phyloP scores from a whole-genome alignment of 2,329 filamentous ascomycete species.

The Cercospora sp. region DNA sequence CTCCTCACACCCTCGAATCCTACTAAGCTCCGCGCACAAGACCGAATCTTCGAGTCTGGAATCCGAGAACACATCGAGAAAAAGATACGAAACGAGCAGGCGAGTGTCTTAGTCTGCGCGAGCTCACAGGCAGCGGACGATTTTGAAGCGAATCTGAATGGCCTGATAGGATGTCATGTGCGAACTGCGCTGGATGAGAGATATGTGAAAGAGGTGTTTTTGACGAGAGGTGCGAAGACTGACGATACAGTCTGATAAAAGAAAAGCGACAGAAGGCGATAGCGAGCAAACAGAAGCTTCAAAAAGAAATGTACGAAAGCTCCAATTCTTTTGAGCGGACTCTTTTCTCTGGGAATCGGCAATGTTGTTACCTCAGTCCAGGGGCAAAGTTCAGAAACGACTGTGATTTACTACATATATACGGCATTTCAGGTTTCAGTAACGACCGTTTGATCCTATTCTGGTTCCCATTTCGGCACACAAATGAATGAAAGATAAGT shows the following conservation, averaged over 20 bases:
- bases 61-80: neutral
- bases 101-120: neutral
- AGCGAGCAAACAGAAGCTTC: neutral
- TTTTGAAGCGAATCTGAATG: neutral
- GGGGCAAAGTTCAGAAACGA: too few species aligned
- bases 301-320: too few species aligned
- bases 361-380: too few species aligned
- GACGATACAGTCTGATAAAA: neutral
- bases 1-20: neutral
- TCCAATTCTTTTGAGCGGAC: too few species aligned
- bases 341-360: too few species aligned
- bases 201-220: constrained; percentile 3
- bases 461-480: too few species aligned
- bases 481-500: too few species aligned
- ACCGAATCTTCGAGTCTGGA: neutral
- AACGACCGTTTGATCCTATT: too few species aligned
- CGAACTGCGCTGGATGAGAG: neutral
- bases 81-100: neutral
- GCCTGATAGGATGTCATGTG: neutral
- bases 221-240: neutral
- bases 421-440: too few species aligned
- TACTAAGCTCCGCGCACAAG: neutral
- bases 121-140: neutral
- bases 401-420: too few species aligned
- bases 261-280: neutral